Evolutionary conservation across 371 early-diverging fungal genomes (phyloP).

Genomic region (Blakeslea trispora): DNA sequence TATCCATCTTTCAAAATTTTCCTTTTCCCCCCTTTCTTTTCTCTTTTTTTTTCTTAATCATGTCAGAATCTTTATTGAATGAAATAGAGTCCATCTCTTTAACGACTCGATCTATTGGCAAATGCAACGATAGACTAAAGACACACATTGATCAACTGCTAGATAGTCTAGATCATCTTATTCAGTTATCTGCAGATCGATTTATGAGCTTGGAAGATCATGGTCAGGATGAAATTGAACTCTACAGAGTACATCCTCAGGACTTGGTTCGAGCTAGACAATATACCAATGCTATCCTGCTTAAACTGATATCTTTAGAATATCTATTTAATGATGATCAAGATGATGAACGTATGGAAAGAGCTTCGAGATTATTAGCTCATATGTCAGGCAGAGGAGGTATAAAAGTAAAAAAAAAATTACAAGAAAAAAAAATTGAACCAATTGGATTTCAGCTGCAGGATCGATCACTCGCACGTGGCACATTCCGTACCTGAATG

Average conservation of each 20-base stretch:
- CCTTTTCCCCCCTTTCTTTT: constrained; percentile 1
- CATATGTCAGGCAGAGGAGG: constrained; percentile 55
- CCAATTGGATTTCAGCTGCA: constrained; percentile 32
- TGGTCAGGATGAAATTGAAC: constrained; percentile 25
- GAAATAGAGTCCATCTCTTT: constrained; percentile 9
- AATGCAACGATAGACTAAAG: background rate
- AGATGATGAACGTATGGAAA: constrained; percentile 38
- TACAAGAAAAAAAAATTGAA: background rate
- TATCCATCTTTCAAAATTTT: background rate
- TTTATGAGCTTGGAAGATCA: constrained; percentile 31
- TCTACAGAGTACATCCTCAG: constrained; percentile 22
- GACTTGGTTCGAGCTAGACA: constrained; percentile 33
- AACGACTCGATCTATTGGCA: background rate
- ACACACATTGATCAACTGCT: constrained; percentile 19
- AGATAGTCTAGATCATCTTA: constrained; percentile 28
- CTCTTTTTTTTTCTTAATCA: background rate
- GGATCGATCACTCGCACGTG: constrained; percentile 53
- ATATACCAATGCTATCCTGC: constrained; percentile 19
- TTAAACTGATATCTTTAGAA: constrained; percentile 36
- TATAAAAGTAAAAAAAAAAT: constrained; percentile 14
- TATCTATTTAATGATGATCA: constrained; percentile 26
- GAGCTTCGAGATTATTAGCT: constrained; percentile 40
- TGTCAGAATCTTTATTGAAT: constrained; percentile 5
- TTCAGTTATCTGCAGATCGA: constrained; percentile 38
- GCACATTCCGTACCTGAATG: constrained; percentile 46